Conservation (phyloP, 441 rosid species). For the Bocquillonia castaneifolia region DNA sequence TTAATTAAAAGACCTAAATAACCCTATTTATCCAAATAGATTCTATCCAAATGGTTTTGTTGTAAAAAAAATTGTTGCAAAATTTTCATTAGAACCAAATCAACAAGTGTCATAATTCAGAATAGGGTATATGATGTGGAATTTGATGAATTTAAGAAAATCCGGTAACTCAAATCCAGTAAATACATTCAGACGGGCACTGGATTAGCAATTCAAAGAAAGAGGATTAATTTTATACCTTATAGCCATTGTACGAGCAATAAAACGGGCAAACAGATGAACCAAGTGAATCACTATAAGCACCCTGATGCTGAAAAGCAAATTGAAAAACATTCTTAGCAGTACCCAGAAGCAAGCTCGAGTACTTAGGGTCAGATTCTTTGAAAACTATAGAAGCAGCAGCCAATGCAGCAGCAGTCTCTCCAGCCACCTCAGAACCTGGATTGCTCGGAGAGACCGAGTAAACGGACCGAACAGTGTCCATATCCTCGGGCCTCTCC, state of each 20-base stretch:
- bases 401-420: constrained; percentile 87
- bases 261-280: constrained; percentile 78
- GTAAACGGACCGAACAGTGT: constrained; percentile 64
- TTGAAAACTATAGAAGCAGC: constrained; percentile 80
- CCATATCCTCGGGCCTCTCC: constrained; percentile 95
- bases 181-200: neutral
- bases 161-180: no score
- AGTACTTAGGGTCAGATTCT: constrained; percentile 45
- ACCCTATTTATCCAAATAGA: no score
- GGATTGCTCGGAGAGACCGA: constrained; percentile 65
- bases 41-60: no score
- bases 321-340: constrained; percentile 70
- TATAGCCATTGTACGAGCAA: constrained; percentile 86
- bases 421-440: constrained; percentile 90
- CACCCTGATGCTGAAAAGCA: constrained; percentile 68
- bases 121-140: no score
- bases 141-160: no score
- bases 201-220: no score
- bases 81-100: no score
- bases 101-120: no score
- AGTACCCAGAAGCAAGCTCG: constrained; percentile 46
- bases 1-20: no score
- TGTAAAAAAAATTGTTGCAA: no score
- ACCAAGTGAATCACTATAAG: constrained; percentile 79
- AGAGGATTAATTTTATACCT: constrained; percentile 33